Evolutionary conservation across 805 yeast genomes (phyloP).

Genomic region (Starmera caribaea): DNA sequence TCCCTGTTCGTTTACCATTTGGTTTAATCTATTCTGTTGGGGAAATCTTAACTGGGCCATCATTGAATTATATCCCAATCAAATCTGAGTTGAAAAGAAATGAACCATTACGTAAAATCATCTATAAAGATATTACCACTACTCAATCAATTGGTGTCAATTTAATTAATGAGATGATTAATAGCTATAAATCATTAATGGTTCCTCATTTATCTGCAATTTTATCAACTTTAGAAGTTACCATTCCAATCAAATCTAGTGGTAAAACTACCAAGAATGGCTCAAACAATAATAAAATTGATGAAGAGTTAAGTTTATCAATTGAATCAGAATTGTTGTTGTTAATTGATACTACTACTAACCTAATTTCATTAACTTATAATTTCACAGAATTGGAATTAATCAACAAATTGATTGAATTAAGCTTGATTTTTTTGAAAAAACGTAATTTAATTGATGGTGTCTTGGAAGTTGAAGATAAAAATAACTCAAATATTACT

Average conservation of each 20-base stretch:
- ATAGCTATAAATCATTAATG: conserved; percentile 22
- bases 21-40: conserved; percentile 43
- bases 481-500: conserved; percentile 25
- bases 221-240: conserved; percentile 44
- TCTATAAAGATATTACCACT: conserved; percentile 32
- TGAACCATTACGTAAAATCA: conserved; percentile 32
- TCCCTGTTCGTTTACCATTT: conserved; percentile 50
- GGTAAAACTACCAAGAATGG: conserved; percentile 10
- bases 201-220: conserved; percentile 42
- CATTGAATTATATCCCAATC: conserved; percentile 43
- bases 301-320: conserved; percentile 21
- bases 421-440: conserved; percentile 33
- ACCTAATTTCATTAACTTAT: conserved; percentile 24
- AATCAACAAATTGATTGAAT: conserved; percentile 48
- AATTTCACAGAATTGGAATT: conserved; percentile 39
- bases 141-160: conserved; percentile 36
- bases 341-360: conserved; percentile 20
- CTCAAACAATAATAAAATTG: conserved; percentile 29
- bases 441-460: conserved; percentile 22
- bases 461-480: conserved; percentile 16
- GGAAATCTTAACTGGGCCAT: conserved; percentile 47
- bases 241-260: conserved; percentile 42
- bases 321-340: conserved; percentile 23
- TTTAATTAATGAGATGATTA: conserved; percentile 24
- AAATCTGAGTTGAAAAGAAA: conserved; percentile 51